Conservation (phyloP, 2,329 filamentous ascomycete species). For the Cladosporium sp. region DNA sequence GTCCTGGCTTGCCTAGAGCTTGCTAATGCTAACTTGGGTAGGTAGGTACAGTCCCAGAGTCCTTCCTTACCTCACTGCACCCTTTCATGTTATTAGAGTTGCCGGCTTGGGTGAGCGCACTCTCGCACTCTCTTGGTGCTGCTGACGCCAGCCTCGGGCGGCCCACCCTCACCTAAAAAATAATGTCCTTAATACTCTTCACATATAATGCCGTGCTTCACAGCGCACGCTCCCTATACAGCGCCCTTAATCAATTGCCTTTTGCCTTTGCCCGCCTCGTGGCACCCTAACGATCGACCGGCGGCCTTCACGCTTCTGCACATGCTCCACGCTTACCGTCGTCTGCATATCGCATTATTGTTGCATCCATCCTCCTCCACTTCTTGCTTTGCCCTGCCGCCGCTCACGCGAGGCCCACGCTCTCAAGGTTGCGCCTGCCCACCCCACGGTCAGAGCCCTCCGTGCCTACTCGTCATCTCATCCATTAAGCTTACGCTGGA, state of each 20-base stretch:
- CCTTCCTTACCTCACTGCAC: too few relatives aligned
- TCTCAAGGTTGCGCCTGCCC: conserved; percentile 3
- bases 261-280: conserved; percentile 9
- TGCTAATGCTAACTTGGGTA: too few relatives aligned
- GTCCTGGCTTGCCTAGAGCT: too few relatives aligned
- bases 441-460: background rate
- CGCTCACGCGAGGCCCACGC: conserved; percentile 5
- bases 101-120: too few relatives aligned
- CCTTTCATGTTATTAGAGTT: too few relatives aligned
- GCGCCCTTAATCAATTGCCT: conserved; percentile 2
- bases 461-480: conserved; percentile 5
- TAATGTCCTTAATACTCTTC: background rate
- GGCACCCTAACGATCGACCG: conserved; percentile 8
- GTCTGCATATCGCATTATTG: background rate
- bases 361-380: background rate
- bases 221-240: conserved; percentile 6
- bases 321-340: conserved; percentile 3
- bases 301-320: conserved; percentile 8
- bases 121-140: too few relatives aligned
- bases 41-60: too few relatives aligned
- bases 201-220: background rate
- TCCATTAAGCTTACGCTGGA: background rate
- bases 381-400: background rate
- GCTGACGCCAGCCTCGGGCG: background rate
- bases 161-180: background rate